These are phyloP conservation scores for Nitzschia putrida DNA, from an alignment of 108 stramenopile species.

Conservation along the genomic window DNA sequence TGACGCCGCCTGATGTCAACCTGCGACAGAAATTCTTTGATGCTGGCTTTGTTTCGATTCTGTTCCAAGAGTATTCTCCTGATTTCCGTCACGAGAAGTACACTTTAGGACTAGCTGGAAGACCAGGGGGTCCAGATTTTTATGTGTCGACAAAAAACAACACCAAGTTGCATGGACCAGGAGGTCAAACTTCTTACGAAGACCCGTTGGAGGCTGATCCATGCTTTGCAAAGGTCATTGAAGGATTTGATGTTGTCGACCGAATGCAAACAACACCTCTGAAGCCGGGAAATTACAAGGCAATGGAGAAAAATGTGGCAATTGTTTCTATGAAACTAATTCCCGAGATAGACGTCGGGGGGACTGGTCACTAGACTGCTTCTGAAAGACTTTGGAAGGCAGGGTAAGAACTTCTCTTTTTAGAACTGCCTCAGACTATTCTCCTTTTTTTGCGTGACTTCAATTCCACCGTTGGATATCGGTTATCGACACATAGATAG, in stretches of 20 bases:
- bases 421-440: no score
- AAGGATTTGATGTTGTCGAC: slow-evolving; percentile 56
- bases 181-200: slow-evolving; percentile 70
- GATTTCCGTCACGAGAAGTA: slow-evolving; percentile 70
- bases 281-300: slow-evolving; percentile 24
- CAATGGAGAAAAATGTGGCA: slow-evolving; percentile 37
- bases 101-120: slow-evolving; percentile 84
- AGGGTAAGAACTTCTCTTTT: no score
- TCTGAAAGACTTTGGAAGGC: no score
- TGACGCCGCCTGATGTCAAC: slow-evolving; percentile 30
- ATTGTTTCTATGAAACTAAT: slow-evolving; percentile 34
- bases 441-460: no score
- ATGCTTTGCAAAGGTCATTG: slow-evolving; percentile 86
- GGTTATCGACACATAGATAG: no score
- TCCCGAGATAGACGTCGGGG: background rate
- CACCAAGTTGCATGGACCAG: slow-evolving; percentile 83
- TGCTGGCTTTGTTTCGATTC: slow-evolving; percentile 30
- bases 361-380: background rate
- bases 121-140: slow-evolving; percentile 92
- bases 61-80: slow-evolving; percentile 85
- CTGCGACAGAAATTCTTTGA: slow-evolving; percentile 46
- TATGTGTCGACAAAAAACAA: slow-evolving; percentile 89
- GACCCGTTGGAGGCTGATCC: slow-evolving; percentile 89
- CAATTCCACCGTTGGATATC: no score
- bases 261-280: slow-evolving; percentile 43